phyloP scores from a whole-genome alignment of 192 early-diverging fungal genomes.

The Entomortierella beljakovae region DNA sequence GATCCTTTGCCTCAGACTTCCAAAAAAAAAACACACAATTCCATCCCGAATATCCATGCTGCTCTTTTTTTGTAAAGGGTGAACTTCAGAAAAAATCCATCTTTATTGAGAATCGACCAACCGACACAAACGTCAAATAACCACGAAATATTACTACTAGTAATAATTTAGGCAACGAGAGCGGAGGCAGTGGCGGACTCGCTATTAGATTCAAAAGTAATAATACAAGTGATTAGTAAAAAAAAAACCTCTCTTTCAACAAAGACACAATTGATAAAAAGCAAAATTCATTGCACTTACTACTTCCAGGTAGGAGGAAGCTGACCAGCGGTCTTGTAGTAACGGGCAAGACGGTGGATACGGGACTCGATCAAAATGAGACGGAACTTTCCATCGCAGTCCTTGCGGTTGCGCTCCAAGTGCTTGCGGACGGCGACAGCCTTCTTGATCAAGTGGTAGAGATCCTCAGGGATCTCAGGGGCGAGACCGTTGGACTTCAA shows the following conservation, averaged over 20 bases:
- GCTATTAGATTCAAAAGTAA: conserved; percentile 60
- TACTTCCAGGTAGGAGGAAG: conserved; percentile 99
- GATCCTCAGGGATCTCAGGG: conserved; percentile 98
- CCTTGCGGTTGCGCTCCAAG: conserved; percentile 99
- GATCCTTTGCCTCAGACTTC: too few relatives aligned
- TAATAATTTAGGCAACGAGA: conserved; percentile 78
- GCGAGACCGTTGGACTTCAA: conserved; percentile 96
- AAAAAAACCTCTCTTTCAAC: too few relatives aligned
- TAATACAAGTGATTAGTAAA: conserved; percentile 7
- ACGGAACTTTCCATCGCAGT: conserved; percentile 98
- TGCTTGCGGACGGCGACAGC: conserved; percentile 99
- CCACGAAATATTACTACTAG: background rate
- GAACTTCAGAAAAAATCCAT: conserved; percentile 6
- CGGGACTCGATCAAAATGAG: conserved; percentile 98
- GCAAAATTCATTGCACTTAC: conserved; percentile 60
- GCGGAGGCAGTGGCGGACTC: conserved; percentile 84
- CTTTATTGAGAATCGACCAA: conserved; percentile 48
- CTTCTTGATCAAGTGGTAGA: conserved; percentile 99
- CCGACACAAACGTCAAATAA: conserved; percentile 18
- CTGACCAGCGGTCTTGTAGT: conserved; percentile 98
- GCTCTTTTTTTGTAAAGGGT: background rate
- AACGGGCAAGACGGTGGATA: conserved; percentile 97
- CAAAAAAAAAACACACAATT: too few relatives aligned
- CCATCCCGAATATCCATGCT: conserved; percentile 3
- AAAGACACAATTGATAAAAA: too few relatives aligned